These are phyloP conservation scores for Hypoxylon rickii DNA, from an alignment of 495 filamentous ascomycete genomes.

Conservation along the genomic window DNA sequence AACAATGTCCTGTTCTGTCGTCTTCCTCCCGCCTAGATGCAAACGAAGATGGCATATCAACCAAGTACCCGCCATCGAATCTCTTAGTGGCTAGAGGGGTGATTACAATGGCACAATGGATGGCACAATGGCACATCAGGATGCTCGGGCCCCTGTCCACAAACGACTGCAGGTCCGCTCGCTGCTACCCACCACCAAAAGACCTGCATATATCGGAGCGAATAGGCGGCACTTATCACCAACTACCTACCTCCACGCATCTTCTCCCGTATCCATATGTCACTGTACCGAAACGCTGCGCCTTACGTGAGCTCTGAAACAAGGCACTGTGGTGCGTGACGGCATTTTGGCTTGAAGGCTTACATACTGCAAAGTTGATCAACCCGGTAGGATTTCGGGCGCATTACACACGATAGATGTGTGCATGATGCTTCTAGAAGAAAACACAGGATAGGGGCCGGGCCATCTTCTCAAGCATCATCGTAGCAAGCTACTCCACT, in stretches of 20 bases:
- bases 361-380: slow-evolving; percentile 6
- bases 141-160: slow-evolving; percentile 16
- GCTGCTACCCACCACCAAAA: slow-evolving; percentile 16
- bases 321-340: slow-evolving; percentile 1
- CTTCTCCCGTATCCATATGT: not conserved
- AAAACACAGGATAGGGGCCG: slow-evolving; percentile 7
- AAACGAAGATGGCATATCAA: slow-evolving; percentile 14
- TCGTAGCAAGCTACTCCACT: no score
- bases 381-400: not conserved
- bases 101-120: slow-evolving; percentile 23
- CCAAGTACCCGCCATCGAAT: not conserved
- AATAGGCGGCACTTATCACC: slow-evolving; percentile 17
- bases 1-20: slow-evolving; percentile 11
- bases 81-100: slow-evolving; percentile 14
- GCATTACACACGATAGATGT: not conserved
- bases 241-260: not conserved
- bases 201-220: slow-evolving; percentile 11
- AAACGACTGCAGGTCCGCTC: slow-evolving; percentile 27
- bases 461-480: no score
- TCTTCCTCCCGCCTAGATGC: slow-evolving; percentile 9
- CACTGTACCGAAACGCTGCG: no score
- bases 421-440: slow-evolving; percentile 19
- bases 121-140: slow-evolving; percentile 22
- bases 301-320: slow-evolving; percentile 17
- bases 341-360: no score